Evolutionary conservation across 192 early-diverging fungal species (phyloP).

Genomic region (Podila verticillata): DNA sequence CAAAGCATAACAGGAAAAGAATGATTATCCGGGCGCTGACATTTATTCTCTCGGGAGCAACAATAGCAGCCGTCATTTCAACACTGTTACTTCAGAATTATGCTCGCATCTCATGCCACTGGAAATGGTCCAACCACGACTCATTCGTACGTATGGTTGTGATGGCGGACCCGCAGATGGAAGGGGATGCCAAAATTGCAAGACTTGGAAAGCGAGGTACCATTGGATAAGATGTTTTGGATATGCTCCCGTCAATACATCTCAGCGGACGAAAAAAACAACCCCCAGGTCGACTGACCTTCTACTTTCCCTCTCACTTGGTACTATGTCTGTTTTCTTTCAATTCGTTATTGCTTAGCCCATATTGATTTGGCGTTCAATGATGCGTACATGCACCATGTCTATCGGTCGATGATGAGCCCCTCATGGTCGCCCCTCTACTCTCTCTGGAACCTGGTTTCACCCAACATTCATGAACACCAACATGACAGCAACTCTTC

Average conservation of each 20-base stretch:
- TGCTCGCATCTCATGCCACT: conserved; percentile 45
- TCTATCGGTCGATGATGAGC: conserved; percentile 61
- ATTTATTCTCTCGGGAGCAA: conserved; percentile 6
- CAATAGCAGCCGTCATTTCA: conserved; percentile 5
- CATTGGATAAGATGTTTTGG: not conserved
- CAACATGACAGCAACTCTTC: not conserved
- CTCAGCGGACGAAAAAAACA: too few relatives aligned
- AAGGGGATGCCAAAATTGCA: conserved; percentile 68
- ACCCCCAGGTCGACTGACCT: too few relatives aligned
- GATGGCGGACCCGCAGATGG: conserved; percentile 76
- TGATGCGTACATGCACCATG: conserved; percentile 67
- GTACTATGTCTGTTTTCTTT: too few relatives aligned
- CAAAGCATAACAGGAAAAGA: not conserved
- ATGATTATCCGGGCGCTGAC: conserved; percentile 16
- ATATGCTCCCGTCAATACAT: too few relatives aligned
- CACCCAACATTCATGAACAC: not conserved
- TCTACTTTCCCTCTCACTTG: too few relatives aligned
- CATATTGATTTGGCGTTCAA: conserved; percentile 63
- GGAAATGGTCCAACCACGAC: conserved; percentile 27
- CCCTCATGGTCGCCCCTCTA: conserved; percentile 35
- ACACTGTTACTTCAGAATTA: conserved; percentile 24
- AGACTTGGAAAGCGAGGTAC: conserved; percentile 62
- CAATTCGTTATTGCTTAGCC: conserved; percentile 12
- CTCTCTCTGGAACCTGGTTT: conserved; percentile 3
- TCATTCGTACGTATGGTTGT: conserved; percentile 62